Conservation (phyloP, 2,329 filamentous ascomycete genomes). For the Emergomyces pasteurianus region DNA sequence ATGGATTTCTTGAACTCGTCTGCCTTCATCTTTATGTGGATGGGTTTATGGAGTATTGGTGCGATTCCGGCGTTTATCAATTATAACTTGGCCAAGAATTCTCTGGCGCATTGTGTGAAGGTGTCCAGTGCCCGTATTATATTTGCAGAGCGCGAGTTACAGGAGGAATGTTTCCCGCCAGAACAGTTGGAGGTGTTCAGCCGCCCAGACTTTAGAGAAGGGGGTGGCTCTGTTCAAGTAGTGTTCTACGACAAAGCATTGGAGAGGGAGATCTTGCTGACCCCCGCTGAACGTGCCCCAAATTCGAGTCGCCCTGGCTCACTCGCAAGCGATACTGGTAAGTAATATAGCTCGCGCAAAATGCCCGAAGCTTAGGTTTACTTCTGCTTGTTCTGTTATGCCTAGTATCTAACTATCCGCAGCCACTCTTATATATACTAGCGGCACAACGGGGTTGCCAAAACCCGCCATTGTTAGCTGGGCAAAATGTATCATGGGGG, state of each 20-base stretch:
- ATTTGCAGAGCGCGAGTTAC: conserved; percentile 57
- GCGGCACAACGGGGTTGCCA: conserved; percentile 72
- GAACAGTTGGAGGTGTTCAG: conserved; percentile 32
- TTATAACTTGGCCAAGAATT: conserved; percentile 63
- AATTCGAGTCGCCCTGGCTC: conserved; percentile 45
- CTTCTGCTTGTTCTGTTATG: not conserved
- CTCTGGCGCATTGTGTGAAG: conserved; percentile 62
- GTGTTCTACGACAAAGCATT: conserved; percentile 49
- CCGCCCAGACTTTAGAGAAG: conserved; percentile 25
- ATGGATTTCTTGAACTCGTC: conserved; percentile 73
- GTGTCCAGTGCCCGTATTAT: conserved; percentile 55
- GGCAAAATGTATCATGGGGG: conserved; percentile 49
- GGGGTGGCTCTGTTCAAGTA: conserved; percentile 42
- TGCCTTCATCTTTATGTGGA: conserved; percentile 61
- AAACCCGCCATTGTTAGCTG: conserved; percentile 70
- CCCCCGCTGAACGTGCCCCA: conserved; percentile 44
- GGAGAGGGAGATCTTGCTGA: conserved; percentile 42
- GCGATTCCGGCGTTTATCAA: conserved; percentile 80
- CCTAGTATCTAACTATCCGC: not conserved
- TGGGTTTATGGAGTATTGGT: conserved; percentile 73
- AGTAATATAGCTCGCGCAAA: not conserved
- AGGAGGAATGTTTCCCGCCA: conserved; percentile 35
- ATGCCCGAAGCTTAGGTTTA: not conserved
- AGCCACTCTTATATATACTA: conserved; percentile 64
- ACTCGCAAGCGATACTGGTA: conserved; percentile 45